Conservation (phyloP, 306 rosid genomes). For the Astragalus membranaceus region DNA sequence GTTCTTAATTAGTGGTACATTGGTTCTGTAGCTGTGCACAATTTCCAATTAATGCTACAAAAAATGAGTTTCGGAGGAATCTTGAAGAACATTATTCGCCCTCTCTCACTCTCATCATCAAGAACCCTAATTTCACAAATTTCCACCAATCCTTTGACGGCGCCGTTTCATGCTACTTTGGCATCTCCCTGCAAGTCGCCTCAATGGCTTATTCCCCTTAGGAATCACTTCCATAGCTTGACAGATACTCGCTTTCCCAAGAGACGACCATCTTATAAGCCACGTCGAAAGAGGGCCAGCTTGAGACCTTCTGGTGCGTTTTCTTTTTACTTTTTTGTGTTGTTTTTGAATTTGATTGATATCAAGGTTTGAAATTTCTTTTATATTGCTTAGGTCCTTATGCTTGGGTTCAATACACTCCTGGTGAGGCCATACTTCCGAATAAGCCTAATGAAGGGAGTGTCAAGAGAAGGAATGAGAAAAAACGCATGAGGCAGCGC, state of each 20-base stretch:
- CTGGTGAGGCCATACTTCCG: slow-evolving; percentile 67
- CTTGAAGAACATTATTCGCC: slow-evolving; percentile 45
- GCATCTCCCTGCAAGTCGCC: slow-evolving; percentile 16
- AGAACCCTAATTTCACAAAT: slow-evolving; percentile 21
- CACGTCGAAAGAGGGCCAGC: slow-evolving; percentile 74
- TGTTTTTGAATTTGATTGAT: background rate
- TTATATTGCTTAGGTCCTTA: slow-evolving; percentile 54
- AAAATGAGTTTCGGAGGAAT: slow-evolving; percentile 62
- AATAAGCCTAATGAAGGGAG: slow-evolving; percentile 85
- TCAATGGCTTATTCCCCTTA: slow-evolving; percentile 42
- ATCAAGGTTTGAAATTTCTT: background rate
- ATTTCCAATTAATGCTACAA: slow-evolving; percentile 2
- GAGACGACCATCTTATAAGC: slow-evolving; percentile 57
- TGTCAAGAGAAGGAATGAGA: slow-evolving; percentile 82
- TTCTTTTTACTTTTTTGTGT: background rate
- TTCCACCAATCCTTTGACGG: background rate
- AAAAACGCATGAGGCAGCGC: slow-evolving; percentile 74
- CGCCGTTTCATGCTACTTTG: slow-evolving; percentile 20
- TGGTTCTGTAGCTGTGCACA: background rate
- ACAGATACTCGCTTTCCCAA: slow-evolving; percentile 80
- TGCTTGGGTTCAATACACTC: slow-evolving; percentile 64
- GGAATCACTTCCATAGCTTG: slow-evolving; percentile 59
- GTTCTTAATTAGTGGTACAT: background rate
- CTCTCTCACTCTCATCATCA: slow-evolving; percentile 30
- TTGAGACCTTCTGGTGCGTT: slow-evolving; percentile 64